Percentiles rank a stretch among this genome's conserved stretches.
These are phyloP conservation scores for Boechera divaricarpa DNA, from an alignment of 345 rosid genomes.

Conservation along the genomic window DNA sequence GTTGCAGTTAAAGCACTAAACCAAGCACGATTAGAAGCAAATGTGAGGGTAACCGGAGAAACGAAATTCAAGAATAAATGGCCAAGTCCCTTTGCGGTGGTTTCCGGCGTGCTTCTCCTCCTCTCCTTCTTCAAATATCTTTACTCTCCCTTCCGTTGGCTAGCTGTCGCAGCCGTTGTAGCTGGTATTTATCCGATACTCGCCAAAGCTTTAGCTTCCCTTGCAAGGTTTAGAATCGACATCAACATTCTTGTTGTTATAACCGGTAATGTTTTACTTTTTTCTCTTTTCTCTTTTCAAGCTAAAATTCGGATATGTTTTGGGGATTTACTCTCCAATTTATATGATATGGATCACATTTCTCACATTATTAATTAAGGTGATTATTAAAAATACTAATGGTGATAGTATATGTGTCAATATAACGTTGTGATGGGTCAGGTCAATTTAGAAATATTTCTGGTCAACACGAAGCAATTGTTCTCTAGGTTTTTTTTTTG, in stretches of 20 bases:
- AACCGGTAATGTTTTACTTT: slow-evolving; percentile 58
- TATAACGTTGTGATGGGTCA: slow-evolving; percentile 11
- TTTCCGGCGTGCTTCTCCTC: slow-evolving; percentile 60
- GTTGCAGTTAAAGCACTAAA: slow-evolving; percentile 79
- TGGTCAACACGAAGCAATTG: slow-evolving; percentile 20
- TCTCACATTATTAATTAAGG: background rate
- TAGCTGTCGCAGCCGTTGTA: slow-evolving; percentile 71
- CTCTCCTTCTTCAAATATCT: slow-evolving; percentile 65
- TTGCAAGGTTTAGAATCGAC: slow-evolving; percentile 61
- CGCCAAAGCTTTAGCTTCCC: slow-evolving; percentile 56
- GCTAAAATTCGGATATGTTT: background rate
- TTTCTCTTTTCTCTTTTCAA: background rate
- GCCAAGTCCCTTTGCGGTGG: slow-evolving; percentile 83
- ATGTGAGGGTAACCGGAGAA: slow-evolving; percentile 66
- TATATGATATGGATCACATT: background rate
- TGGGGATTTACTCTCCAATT: background rate
- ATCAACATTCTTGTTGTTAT: slow-evolving; percentile 69
- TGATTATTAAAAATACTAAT: background rate
- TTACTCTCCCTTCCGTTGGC: slow-evolving; percentile 69
- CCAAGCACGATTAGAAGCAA: slow-evolving; percentile 84
- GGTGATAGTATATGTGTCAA: background rate
- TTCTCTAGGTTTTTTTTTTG: background rate
- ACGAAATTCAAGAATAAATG: slow-evolving; percentile 62
- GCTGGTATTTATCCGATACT: slow-evolving; percentile 68
- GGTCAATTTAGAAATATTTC: slow-evolving; percentile 6